phyloP scores from a whole-genome alignment of 192 early-diverging fungal genomes.

The Backusella circina region DNA sequence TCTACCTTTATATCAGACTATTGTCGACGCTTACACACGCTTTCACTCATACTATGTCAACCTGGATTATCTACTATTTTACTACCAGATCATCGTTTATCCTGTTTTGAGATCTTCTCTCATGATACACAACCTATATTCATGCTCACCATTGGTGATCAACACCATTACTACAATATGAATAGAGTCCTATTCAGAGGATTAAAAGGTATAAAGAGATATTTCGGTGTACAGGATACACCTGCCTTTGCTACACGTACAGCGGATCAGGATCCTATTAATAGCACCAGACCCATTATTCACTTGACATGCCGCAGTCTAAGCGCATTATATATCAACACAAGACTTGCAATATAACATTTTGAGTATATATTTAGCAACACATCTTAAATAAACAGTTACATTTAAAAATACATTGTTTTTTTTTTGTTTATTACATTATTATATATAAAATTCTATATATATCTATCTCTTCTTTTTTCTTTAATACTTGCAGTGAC shows the following conservation, averaged over 20 bases:
- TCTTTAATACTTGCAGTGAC: constrained; percentile 49
- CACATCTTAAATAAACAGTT: background rate
- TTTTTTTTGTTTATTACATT: background rate
- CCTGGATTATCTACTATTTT: background rate
- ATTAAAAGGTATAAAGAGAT: background rate
- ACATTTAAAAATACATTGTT: background rate
- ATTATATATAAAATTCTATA: background rate
- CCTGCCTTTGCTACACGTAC: background rate
- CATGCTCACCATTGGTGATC: background rate
- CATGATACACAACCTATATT: background rate
- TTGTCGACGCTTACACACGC: background rate
- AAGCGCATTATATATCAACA: background rate
- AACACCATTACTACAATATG: background rate
- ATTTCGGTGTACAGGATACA: background rate
- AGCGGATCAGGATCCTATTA: background rate
- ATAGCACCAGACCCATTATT: background rate
- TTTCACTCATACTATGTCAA: background rate
- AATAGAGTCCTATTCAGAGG: background rate
- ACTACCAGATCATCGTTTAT: background rate
- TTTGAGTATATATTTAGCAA: background rate
- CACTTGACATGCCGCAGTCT: background rate
- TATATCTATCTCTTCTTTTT: background rate
- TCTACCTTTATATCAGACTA: background rate
- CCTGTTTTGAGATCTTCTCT: background rate
- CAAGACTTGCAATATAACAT: background rate